Percentiles rank a stretch among this genome's conserved stretches.
phyloP scores from a whole-genome alignment of 177 flowering plant species.

The Vitis hybrid region DNA sequence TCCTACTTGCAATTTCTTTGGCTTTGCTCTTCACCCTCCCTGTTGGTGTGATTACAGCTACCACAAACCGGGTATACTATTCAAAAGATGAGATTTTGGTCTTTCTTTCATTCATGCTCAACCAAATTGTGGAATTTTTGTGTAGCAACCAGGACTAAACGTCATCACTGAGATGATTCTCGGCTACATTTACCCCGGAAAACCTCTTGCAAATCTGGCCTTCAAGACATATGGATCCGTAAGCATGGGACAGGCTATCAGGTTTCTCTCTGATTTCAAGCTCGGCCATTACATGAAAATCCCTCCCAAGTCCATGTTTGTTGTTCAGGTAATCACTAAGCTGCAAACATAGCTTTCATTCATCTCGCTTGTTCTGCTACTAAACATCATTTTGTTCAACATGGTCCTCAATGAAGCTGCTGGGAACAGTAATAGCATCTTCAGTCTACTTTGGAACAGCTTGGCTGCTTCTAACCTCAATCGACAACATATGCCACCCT shows the following conservation, averaged over 20 bases:
- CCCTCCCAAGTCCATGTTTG: constrained; percentile 61
- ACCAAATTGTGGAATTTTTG: background rate
- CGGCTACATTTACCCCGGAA: constrained; percentile 51
- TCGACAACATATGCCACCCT: constrained; percentile 49
- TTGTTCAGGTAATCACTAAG: constrained; percentile 41
- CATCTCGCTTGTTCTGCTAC: too few relatives aligned
- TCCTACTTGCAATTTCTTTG: constrained; percentile 36
- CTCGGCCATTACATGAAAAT: constrained; percentile 76
- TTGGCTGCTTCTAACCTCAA: constrained; percentile 57
- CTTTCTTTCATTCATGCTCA: too few relatives aligned
- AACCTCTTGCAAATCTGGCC: constrained; percentile 54
- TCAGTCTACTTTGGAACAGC: constrained; percentile 49
- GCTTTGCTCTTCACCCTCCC: constrained; percentile 59
- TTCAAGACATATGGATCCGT: constrained; percentile 64
- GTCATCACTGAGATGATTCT: constrained; percentile 57
- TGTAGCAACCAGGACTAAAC: constrained; percentile 54
- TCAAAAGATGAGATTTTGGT: too few relatives aligned
- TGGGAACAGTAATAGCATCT: constrained; percentile 46
- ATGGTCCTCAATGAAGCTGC: constrained; percentile 27
- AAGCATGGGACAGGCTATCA: constrained; percentile 59
- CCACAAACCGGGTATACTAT: constrained; percentile 46
- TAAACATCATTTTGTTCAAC: too few relatives aligned
- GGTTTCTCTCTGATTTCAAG: constrained; percentile 52
- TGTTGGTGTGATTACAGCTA: constrained; percentile 52
- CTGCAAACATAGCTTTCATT: too few relatives aligned